These are phyloP conservation scores for Parietichytrium sp. DNA, from an alignment of 108 stramenopile species.

Conservation along the genomic window DNA sequence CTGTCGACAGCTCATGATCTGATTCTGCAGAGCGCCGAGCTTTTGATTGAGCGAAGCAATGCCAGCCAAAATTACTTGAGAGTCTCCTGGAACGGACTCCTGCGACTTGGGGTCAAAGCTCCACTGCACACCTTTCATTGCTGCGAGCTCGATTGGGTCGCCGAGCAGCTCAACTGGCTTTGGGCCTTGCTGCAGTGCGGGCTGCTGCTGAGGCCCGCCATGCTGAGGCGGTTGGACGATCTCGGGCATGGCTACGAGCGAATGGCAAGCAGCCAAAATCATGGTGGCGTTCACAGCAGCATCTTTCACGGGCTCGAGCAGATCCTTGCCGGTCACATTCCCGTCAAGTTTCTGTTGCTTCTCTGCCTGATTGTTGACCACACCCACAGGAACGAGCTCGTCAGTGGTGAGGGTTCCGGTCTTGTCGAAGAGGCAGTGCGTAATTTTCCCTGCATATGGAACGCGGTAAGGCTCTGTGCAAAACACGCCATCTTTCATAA, in stretches of 20 bases:
- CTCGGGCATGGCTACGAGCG: slow-evolving; percentile 35
- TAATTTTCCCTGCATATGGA: slow-evolving; percentile 82
- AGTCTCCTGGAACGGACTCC: not conserved
- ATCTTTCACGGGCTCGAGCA: not conserved
- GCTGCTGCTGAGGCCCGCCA: not conserved
- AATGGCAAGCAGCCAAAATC: slow-evolving; percentile 87
- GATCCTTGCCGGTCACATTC: not conserved
- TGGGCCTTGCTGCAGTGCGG: not conserved
- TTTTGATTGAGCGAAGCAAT: not conserved
- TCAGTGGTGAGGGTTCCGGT: slow-evolving; percentile 95
- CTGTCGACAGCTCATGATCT: not conserved
- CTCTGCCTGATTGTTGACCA: slow-evolving; percentile 44
- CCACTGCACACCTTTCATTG: slow-evolving; percentile 76
- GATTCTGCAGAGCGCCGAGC: not conserved
- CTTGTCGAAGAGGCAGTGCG: slow-evolving; percentile 91
- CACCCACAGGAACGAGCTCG: slow-evolving; percentile 79
- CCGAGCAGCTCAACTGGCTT: slow-evolving; percentile 68
- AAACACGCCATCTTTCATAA: slow-evolving; percentile 73
- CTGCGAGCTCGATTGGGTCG: slow-evolving; percentile 89
- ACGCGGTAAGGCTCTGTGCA: slow-evolving; percentile 96
- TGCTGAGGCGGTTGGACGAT: too few relatives aligned
- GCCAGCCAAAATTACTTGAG: not conserved
- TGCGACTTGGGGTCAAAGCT: slow-evolving; percentile 40
- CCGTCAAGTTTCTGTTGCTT: not conserved
- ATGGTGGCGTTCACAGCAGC: slow-evolving; percentile 58